Evolutionary conservation across 345 rosid species (phyloP).

Genomic region (Lumnitzera littorea): DNA sequence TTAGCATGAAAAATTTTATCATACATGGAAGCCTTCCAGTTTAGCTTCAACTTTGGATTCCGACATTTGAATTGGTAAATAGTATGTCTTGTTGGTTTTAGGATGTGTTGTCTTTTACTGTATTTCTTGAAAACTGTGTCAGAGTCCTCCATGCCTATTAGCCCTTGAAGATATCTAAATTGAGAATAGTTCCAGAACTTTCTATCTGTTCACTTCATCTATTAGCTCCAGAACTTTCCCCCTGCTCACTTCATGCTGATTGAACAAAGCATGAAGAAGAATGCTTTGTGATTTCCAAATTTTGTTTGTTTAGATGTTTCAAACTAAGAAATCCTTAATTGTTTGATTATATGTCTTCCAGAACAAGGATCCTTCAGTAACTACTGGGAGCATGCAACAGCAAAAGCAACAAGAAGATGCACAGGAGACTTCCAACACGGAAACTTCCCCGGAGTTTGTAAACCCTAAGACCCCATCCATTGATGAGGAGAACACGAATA

Average conservation of each 20-base stretch:
- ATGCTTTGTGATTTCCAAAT: not conserved
- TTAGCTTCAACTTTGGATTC: no score
- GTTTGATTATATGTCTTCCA: constrained; percentile 1
- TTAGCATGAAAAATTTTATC: no score
- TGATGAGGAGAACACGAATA: constrained; percentile 36
- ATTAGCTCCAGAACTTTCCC: not conserved
- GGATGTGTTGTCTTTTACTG: no score
- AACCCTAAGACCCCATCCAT: constrained; percentile 38
- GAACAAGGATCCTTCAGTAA: constrained; percentile 30
- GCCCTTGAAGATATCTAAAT: not conserved
- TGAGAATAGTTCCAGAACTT: constrained; percentile 2
- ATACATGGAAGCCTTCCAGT: no score
- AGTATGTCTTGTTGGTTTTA: no score
- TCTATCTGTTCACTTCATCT: not conserved
- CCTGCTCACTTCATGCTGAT: not conserved
- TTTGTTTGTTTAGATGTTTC: not conserved
- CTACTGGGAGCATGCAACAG: constrained; percentile 7
- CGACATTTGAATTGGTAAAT: no score
- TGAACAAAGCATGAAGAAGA: not conserved
- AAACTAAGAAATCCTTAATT: not conserved
- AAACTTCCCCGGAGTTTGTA: constrained; percentile 14
- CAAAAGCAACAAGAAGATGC: constrained; percentile 1
- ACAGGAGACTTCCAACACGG: constrained; percentile 15
- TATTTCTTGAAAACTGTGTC: no score
- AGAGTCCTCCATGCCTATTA: no score